Evolutionary conservation across 2,329 filamentous ascomycete genomes (phyloP).

Genomic region (Tolypocladium tropicale): DNA sequence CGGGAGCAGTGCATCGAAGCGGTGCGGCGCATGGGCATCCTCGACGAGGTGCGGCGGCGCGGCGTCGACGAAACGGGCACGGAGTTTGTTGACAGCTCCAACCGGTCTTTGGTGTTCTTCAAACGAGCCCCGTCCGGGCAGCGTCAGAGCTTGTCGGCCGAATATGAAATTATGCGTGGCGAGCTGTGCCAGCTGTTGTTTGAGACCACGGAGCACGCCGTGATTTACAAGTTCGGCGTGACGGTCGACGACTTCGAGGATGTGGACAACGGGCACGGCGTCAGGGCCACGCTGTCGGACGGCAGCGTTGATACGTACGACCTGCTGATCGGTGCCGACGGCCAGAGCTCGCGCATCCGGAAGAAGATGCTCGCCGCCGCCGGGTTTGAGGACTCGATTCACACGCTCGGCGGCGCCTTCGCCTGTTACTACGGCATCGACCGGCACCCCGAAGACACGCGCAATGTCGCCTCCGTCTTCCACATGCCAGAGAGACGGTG

Average conservation of each 20-base stretch:
- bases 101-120: constrained; percentile 27
- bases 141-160: constrained; percentile 35
- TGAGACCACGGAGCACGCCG: constrained; percentile 21
- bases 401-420: constrained; percentile 14
- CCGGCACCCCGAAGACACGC: constrained; percentile 10
- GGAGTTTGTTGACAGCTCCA: constrained; percentile 30
- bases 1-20: constrained; percentile 29
- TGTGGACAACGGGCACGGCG: constrained; percentile 12
- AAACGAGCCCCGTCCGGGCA: constrained; percentile 29
- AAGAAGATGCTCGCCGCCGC: constrained; percentile 15
- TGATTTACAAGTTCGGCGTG: constrained; percentile 18
- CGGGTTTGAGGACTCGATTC: constrained; percentile 14
- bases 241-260: constrained; percentile 18
- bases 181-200: constrained; percentile 42
- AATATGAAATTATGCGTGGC: constrained; percentile 51
- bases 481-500: constrained; percentile 22
- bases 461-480: constrained; percentile 14
- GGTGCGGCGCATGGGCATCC: constrained; percentile 28
- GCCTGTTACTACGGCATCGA: constrained; percentile 30
- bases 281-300: constrained; percentile 30
- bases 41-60: constrained; percentile 22
- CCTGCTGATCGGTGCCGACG: constrained; percentile 45
- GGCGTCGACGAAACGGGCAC: constrained; percentile 37
- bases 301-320: constrained; percentile 33
- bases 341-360: constrained; percentile 16